Conservation (phyloP, 2,329 filamentous ascomycete species). For the Aspergillus jensenii region DNA sequence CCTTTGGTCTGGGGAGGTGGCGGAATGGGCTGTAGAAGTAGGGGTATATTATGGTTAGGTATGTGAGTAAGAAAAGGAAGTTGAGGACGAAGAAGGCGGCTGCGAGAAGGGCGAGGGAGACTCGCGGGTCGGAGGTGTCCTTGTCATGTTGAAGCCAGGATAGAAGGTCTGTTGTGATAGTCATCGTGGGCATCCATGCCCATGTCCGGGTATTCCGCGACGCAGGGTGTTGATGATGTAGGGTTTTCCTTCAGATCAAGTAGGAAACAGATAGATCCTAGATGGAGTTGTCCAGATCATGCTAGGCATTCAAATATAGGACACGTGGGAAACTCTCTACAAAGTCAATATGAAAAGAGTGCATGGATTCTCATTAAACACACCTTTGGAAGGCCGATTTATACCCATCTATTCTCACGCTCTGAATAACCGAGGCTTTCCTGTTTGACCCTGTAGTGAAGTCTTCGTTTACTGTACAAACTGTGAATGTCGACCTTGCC, state of each 20-base stretch:
- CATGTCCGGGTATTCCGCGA: neutral
- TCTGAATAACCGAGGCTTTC: too few relatives aligned
- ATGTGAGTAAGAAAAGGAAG: neutral
- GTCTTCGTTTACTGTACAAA: too few relatives aligned
- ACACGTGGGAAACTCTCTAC: too few relatives aligned
- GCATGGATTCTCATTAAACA: too few relatives aligned
- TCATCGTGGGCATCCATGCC: neutral
- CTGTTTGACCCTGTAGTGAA: too few relatives aligned
- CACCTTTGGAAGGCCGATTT: too few relatives aligned
- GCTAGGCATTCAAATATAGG: neutral
- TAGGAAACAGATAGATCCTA: too few relatives aligned
- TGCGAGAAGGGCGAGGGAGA: neutral
- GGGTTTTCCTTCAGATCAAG: neutral
- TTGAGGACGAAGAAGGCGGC: neutral
- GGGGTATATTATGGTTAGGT: neutral
- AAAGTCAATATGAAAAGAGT: too few relatives aligned
- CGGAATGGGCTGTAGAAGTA: slow-evolving; percentile 3
- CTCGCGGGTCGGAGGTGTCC: neutral
- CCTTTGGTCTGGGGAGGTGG: slow-evolving; percentile 1
- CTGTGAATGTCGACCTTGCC: too few relatives aligned
- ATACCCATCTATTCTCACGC: too few relatives aligned
- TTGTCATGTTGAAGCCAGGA: neutral
- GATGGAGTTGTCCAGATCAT: neutral
- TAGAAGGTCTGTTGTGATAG: neutral
- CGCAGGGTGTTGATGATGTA: neutral